Conservation (phyloP, 2,329 filamentous ascomycete genomes). For the Hortaea sp. region DNA sequence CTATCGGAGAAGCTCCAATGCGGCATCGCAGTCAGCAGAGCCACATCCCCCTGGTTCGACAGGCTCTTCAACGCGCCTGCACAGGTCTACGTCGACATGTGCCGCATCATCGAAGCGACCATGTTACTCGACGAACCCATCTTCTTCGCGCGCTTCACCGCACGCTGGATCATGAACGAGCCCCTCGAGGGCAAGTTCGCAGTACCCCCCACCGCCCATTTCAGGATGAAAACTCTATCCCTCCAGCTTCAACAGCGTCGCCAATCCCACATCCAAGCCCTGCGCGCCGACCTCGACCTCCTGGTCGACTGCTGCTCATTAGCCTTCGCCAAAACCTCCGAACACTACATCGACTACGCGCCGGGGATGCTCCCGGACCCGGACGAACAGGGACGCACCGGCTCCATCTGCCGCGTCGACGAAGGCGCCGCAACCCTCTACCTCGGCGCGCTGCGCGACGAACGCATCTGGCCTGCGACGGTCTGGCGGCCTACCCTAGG, state of each 20-base stretch:
- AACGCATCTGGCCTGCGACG: slow-evolving; percentile 18
- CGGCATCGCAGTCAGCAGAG: slow-evolving; percentile 13
- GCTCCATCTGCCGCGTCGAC: slow-evolving; percentile 15
- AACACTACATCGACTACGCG: slow-evolving; percentile 20
- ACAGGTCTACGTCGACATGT: slow-evolving; percentile 1
- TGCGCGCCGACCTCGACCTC: slow-evolving; percentile 17
- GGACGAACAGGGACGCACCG: slow-evolving; percentile 3
- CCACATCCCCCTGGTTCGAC: slow-evolving; percentile 19
- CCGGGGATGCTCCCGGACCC: slow-evolving; percentile 15
- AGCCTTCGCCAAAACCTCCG: slow-evolving; percentile 12
- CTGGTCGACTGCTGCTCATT: slow-evolving; percentile 16
- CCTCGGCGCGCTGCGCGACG: slow-evolving; percentile 18
- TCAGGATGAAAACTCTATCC: slow-evolving; percentile 1
- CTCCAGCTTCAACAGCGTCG: slow-evolving; percentile 5
- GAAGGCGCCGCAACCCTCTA: slow-evolving; percentile 8
- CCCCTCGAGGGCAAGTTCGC: slow-evolving; percentile 2
- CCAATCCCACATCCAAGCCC: slow-evolving; percentile 5
- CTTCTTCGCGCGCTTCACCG: slow-evolving; percentile 21
- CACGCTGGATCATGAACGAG: slow-evolving; percentile 12
- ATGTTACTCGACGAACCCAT: slow-evolving; percentile 18
- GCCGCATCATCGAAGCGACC: slow-evolving; percentile 14
- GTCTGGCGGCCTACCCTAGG: slow-evolving; percentile 11
- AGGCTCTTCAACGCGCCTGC: slow-evolving; percentile 13
- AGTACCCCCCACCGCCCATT: not conserved
- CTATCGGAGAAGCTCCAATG: slow-evolving; percentile 17